A percentile compares a stretch with the other conserved stretches of the same genome.
Evolutionary conservation across 495 filamentous ascomycete genomes (phyloP).

Genomic region (Penicillium waksmanii): DNA sequence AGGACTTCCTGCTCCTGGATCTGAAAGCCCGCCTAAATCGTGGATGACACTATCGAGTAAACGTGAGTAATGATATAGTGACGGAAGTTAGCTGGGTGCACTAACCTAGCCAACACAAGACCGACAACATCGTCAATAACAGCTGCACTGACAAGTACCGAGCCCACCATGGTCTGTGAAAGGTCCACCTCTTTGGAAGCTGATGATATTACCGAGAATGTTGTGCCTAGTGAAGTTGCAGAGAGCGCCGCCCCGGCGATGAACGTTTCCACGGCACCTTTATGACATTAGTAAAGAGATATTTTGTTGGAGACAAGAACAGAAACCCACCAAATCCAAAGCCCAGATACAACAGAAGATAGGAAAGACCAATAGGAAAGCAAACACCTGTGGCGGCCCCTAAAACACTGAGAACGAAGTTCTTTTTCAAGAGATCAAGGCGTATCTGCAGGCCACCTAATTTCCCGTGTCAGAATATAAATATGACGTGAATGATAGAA

Average conservation of each 20-base stretch:
- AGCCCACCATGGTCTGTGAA: conserved; percentile 35
- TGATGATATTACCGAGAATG: conserved; percentile 38
- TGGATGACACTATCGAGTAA: conserved; percentile 45
- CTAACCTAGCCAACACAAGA: conserved; percentile 45
- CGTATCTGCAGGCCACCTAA: conserved; percentile 35
- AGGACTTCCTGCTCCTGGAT: conserved; percentile 25
- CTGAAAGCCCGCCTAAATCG: conserved; percentile 38
- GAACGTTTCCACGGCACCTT: conserved; percentile 40
- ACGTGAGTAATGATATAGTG: not conserved
- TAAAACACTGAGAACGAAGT: conserved; percentile 32
- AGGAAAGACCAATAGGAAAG: conserved; percentile 40
- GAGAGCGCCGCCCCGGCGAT: conserved; percentile 39
- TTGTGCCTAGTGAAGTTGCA: conserved; percentile 39
- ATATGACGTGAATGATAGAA: not conserved
- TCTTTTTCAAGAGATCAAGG: conserved; percentile 38
- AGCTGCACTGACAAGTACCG: conserved; percentile 58
- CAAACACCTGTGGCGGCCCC: conserved; percentile 36
- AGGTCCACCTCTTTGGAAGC: conserved; percentile 31
- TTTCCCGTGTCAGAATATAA: not conserved
- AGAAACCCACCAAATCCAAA: conserved; percentile 41
- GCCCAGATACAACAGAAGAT: conserved; percentile 34
- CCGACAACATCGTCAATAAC: conserved; percentile 85
- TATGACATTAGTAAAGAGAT: not conserved
- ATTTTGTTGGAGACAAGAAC: too few relatives aligned
- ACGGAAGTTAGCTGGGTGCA: too few relatives aligned